Percentiles rank a stretch among this genome's conserved stretches.
phyloP scores from a whole-genome alignment of 2,329 filamentous ascomycete species.

The Graphium sp. region DNA sequence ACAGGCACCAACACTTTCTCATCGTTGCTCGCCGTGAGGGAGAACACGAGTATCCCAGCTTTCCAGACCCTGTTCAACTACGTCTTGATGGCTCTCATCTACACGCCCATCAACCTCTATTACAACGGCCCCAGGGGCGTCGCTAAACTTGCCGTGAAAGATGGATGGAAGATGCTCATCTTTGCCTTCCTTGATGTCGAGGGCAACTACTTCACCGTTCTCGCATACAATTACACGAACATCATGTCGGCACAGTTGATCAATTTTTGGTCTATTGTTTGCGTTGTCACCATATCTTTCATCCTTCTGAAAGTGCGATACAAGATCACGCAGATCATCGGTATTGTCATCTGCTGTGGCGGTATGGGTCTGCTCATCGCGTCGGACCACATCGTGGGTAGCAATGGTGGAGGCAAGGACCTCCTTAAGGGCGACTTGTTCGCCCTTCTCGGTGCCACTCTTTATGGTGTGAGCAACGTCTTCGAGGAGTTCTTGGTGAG shows the following conservation, averaged over 20 bases:
- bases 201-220: constrained; percentile 94
- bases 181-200: constrained; percentile 87
- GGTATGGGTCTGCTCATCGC: constrained; percentile 78
- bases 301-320: constrained; percentile 75
- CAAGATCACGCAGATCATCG: constrained; percentile 66
- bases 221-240: constrained; percentile 86
- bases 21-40: constrained; percentile 45
- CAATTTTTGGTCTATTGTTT: constrained; percentile 96
- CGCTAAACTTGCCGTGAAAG: constrained; percentile 40
- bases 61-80: constrained; percentile 98
- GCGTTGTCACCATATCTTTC: constrained; percentile 77
- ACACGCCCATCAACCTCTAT: constrained; percentile 64
- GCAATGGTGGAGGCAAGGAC: constrained; percentile 54
- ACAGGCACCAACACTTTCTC: constrained; percentile 88
- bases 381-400: constrained; percentile 69
- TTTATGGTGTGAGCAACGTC: constrained; percentile 83
- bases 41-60: constrained; percentile 64
- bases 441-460: constrained; percentile 71
- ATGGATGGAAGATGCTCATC: constrained; percentile 90
- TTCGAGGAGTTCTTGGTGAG: constrained; percentile 90
- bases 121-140: constrained; percentile 62
- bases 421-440: constrained; percentile 87
- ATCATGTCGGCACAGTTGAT: constrained; percentile 86
- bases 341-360: constrained; percentile 80
- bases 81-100: constrained; percentile 64